Evolutionary conservation across 1,139 yeast species (phyloP).

Genomic region (Blastobotrys arbuscula): DNA sequence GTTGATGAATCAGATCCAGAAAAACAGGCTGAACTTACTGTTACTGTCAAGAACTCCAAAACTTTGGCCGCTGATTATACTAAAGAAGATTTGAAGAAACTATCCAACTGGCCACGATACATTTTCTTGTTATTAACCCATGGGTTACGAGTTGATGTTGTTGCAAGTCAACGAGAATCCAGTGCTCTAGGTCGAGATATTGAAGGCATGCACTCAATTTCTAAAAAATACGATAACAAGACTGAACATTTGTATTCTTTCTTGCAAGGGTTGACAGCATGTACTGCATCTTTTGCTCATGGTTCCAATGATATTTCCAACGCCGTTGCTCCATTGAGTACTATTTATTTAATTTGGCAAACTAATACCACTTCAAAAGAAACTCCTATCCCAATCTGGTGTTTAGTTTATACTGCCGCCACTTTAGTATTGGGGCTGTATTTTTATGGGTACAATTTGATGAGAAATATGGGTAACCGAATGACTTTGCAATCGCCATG

Average conservation of each 20-base stretch:
- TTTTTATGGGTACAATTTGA: constrained; percentile 69
- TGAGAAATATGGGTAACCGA: constrained; percentile 68
- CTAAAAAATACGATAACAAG: constrained; percentile 66
- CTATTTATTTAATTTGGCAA: constrained; percentile 60
- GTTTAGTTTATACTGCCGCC: constrained; percentile 61
- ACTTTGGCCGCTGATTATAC: background rate
- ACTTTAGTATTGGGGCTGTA: constrained; percentile 65
- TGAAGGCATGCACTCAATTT: constrained; percentile 47
- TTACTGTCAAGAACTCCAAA: background rate
- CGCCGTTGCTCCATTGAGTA: constrained; percentile 71
- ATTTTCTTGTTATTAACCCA: constrained; percentile 9
- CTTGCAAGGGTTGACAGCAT: constrained; percentile 68
- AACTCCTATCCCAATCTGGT: constrained; percentile 66
- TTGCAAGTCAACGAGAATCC: constrained; percentile 42
- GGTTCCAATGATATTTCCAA: constrained; percentile 75
- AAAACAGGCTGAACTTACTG: background rate
- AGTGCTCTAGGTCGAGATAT: constrained; percentile 36
- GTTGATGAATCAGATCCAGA: background rate
- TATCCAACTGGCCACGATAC: constrained; percentile 7
- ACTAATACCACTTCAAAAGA: constrained; percentile 45
- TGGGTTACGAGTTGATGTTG: constrained; percentile 63
- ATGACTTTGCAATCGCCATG: constrained; percentile 74
- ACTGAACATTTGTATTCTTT: constrained; percentile 66
- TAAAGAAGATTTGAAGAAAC: constrained; percentile 6
- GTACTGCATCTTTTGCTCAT: constrained; percentile 78